Evolutionary conservation across 805 yeast species (phyloP).

Genomic region (Candida rishiriensis): DNA sequence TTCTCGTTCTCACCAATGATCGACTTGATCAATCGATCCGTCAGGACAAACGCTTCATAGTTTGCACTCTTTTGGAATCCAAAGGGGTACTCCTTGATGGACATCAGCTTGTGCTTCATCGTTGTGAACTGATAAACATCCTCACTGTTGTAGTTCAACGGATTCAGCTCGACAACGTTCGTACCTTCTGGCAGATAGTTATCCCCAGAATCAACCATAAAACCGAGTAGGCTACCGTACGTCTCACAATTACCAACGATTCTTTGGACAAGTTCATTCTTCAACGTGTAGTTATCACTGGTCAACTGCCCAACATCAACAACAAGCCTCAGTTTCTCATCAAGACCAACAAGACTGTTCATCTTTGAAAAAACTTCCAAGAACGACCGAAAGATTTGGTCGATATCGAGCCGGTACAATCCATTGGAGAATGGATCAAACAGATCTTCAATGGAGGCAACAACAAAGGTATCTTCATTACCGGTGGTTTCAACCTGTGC

Average conservation of each 20-base stretch:
- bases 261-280: constrained; percentile 1
- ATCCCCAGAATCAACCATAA: constrained; percentile 39
- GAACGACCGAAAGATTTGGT: not conserved
- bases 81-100: constrained; percentile 10
- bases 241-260: constrained; percentile 16
- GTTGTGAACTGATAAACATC: constrained; percentile 20
- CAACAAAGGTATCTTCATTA: constrained; percentile 44
- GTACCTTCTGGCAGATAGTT: constrained; percentile 23
- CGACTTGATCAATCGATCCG: constrained; percentile 12
- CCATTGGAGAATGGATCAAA: too few species aligned
- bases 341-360: constrained; percentile 3
- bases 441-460: constrained; percentile 27
- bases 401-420: not conserved
- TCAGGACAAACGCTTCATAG: constrained; percentile 13
- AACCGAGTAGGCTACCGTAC: constrained; percentile 30
- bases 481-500: constrained; percentile 48
- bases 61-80: not conserved
- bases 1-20: constrained; percentile 11
- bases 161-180: constrained; percentile 11
- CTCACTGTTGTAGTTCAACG: constrained; percentile 7
- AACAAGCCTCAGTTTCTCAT: constrained; percentile 24
- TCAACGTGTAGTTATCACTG: constrained; percentile 3
- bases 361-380: not conserved
- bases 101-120: constrained; percentile 19
- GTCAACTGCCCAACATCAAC: constrained; percentile 19